phyloP scores from a whole-genome alignment of 1,284 basidiomycete species.

The Neotropicomus parvogracilis region DNA sequence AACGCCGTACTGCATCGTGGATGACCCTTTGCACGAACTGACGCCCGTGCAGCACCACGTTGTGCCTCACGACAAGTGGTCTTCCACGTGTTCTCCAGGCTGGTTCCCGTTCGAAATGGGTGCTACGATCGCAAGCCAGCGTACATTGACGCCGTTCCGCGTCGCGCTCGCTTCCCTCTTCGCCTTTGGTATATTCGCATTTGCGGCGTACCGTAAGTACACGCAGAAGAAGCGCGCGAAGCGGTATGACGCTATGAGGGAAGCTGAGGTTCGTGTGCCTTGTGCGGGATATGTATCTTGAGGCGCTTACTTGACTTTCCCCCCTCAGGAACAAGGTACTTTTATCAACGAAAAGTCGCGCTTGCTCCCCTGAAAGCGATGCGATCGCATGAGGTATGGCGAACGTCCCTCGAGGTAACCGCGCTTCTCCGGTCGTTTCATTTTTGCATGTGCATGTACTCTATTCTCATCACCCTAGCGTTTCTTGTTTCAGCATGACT shows the following conservation, averaged over 20 bases:
- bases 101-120: conserved; percentile 34
- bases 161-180: conserved; percentile 40
- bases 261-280: conserved; percentile 15
- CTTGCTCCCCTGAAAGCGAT: conserved; percentile 22
- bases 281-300: neutral
- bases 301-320: conserved; percentile 1
- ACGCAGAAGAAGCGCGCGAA: conserved; percentile 7
- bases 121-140: conserved; percentile 23
- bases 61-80: conserved; percentile 64
- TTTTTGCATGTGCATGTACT: conserved; percentile 2
- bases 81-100: conserved; percentile 47
- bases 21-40: neutral
- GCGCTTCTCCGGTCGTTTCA: neutral
- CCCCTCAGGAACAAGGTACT: conserved; percentile 9
- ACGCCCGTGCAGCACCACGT: conserved; percentile 47
- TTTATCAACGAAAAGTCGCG: conserved; percentile 26
- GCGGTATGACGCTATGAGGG: conserved; percentile 1
- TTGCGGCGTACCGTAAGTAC: conserved; percentile 16
- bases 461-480: neutral
- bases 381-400: neutral
- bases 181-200: conserved; percentile 38
- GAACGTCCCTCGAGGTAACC: neutral
- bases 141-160: conserved; percentile 27
- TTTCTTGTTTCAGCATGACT: conserved; percentile 4
- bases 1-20: neutral